These are phyloP conservation scores for Dryas alaskensis DNA, from an alignment of 306 rosid species.

Conservation along the genomic window DNA sequence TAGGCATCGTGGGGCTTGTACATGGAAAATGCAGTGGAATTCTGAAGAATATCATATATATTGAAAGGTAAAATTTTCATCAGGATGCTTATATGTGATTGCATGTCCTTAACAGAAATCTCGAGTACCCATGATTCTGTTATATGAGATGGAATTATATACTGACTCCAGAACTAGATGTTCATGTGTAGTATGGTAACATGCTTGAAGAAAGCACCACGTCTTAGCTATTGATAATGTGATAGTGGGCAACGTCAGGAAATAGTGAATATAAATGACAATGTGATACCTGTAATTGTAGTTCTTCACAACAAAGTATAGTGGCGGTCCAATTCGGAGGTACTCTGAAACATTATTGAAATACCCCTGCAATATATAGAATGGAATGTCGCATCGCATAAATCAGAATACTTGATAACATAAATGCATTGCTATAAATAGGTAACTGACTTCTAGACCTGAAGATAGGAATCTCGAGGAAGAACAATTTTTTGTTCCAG, in stretches of 20 bases:
- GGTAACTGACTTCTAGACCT: constrained; percentile 51
- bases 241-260: background rate
- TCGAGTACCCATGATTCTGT: background rate
- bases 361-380: constrained; percentile 72
- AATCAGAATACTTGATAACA: background rate
- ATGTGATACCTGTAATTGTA: constrained; percentile 77
- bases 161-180: background rate
- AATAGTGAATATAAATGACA: constrained; percentile 7
- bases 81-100: background rate
- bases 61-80: background rate
- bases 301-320: constrained; percentile 93
- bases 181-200: background rate
- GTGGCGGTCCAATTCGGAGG: constrained; percentile 94
- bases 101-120: background rate
- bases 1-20: background rate
- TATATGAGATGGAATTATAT: background rate
- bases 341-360: constrained; percentile 77
- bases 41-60: background rate
- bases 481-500: constrained; percentile 94
- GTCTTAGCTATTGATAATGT: too few species aligned
- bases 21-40: background rate
- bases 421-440: background rate
- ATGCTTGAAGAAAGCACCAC: background rate
- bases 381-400: constrained; percentile 17
- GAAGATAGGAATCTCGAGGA: constrained; percentile 93